These are phyloP conservation scores for Xylariales sp. DNA, from an alignment of 2,329 filamentous ascomycete species.

Conservation along the genomic window DNA sequence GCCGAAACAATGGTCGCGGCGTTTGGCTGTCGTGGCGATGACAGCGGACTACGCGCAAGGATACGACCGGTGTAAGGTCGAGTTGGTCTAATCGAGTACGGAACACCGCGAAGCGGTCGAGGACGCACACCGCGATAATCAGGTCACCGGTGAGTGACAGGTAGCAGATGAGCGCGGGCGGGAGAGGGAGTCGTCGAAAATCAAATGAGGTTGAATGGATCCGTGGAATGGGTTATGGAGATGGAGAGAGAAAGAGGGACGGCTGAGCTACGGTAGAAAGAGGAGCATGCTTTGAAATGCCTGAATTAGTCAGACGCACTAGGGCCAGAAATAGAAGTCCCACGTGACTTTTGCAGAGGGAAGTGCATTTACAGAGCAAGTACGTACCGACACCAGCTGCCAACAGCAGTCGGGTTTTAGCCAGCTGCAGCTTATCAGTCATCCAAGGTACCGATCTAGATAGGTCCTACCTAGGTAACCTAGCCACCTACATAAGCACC, in stretches of 20 bases:
- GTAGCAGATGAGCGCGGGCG: slow-evolving; percentile 1
- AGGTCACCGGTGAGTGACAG: background rate
- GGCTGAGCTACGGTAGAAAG: slow-evolving; percentile 16
- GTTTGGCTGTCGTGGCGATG: slow-evolving; percentile 23
- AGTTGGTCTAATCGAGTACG: slow-evolving; percentile 7
- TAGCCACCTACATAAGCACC: too few species aligned
- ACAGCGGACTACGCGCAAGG: slow-evolving; percentile 5
- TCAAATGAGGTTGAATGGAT: slow-evolving; percentile 8
- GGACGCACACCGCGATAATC: background rate
- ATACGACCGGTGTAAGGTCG: slow-evolving; percentile 21
- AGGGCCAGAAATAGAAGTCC: slow-evolving; percentile 19
- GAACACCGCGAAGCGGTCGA: background rate
- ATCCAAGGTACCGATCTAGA: too few species aligned
- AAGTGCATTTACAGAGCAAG: too few species aligned
- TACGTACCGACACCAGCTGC: background rate
- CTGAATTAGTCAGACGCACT: slow-evolving; percentile 38
- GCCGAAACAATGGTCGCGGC: slow-evolving; percentile 37
- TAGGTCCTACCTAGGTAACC: too few species aligned
- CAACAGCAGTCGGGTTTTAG: background rate
- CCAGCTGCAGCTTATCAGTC: too few species aligned
- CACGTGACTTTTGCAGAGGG: slow-evolving; percentile 27
- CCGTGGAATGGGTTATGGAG: slow-evolving; percentile 10
- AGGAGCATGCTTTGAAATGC: slow-evolving; percentile 36
- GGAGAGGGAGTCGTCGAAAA: slow-evolving; percentile 8
- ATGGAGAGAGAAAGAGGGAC: slow-evolving; percentile 20